A percentile compares a stretch with the other conserved stretches of the same genome.
Evolutionary conservation across 345 rosid genomes (phyloP).

Genomic region (Aurinia saxatilis): DNA sequence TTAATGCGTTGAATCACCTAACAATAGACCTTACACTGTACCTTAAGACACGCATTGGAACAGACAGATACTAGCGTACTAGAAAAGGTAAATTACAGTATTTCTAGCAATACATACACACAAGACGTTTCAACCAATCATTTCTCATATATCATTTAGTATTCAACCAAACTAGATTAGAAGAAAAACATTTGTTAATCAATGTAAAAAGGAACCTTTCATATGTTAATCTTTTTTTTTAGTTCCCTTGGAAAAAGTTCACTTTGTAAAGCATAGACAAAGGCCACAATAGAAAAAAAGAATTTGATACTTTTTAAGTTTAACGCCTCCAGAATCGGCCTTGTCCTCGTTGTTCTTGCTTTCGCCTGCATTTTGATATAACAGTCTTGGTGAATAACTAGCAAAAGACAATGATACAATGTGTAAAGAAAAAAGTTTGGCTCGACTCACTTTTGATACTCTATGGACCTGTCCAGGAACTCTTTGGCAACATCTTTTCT

Average conservation of each 20-base stretch:
- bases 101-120: neutral
- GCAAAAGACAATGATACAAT: neutral
- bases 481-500: slow-evolving; percentile 72
- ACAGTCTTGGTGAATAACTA: neutral
- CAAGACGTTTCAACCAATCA: slow-evolving; percentile 8
- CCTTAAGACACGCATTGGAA: slow-evolving; percentile 24
- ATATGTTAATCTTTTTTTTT: neutral
- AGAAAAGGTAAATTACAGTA: neutral
- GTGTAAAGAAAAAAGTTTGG: neutral
- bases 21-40: slow-evolving; percentile 6
- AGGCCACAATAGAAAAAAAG: neutral
- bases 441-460: slow-evolving; percentile 60
- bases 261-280: slow-evolving; percentile 3
- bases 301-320: too few relatives aligned
- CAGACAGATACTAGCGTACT: slow-evolving; percentile 5
- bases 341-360: slow-evolving; percentile 78
- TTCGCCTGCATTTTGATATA: slow-evolving; percentile 42
- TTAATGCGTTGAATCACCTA: slow-evolving; percentile 1
- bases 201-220: neutral
- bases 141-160: neutral
- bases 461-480: slow-evolving; percentile 81
- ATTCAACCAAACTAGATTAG: neutral
- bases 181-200: neutral
- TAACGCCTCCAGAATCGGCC: slow-evolving; percentile 55
- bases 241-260: neutral